Evolutionary conservation across 139 green algal species (phyloP).

Genomic region (Chlorella ohadii): DNA sequence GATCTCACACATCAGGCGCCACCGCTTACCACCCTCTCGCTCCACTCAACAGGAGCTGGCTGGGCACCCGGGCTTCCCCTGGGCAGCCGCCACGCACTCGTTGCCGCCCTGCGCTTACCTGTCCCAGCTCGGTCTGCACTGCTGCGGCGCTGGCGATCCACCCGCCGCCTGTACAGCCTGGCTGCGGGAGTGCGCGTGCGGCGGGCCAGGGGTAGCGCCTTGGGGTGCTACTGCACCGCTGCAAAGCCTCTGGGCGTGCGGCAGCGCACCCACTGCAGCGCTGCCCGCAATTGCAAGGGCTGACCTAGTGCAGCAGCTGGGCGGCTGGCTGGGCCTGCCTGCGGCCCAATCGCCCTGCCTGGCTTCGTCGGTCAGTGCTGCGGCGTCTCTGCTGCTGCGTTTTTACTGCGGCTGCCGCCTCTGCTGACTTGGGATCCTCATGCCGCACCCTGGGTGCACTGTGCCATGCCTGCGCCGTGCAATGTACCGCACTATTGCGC

Average conservation of each 20-base stretch:
- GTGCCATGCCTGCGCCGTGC: too few species aligned
- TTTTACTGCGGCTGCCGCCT: too few species aligned
- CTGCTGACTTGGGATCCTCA: too few species aligned
- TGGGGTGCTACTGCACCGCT: constrained; percentile 7
- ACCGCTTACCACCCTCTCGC: not conserved
- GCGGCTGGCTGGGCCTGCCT: constrained; percentile 6
- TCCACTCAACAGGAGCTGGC: constrained; percentile 11
- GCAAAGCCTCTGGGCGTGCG: not conserved
- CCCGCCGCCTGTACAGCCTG: not conserved
- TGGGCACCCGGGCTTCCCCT: constrained; percentile 1
- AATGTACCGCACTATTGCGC: not conserved
- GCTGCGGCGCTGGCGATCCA: too few species aligned
- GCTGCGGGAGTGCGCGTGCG: constrained; percentile 5
- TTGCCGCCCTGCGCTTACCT: constrained; percentile 15
- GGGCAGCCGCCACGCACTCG: not conserved
- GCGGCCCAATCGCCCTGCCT: constrained; percentile 1
- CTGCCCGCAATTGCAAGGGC: not conserved
- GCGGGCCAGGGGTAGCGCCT: not conserved
- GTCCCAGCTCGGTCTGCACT: constrained; percentile 6
- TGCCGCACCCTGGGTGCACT: too few species aligned
- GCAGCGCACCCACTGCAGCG: not conserved
- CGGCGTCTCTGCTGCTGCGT: not conserved
- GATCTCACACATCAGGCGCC: too few species aligned
- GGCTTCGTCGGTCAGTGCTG: not conserved
- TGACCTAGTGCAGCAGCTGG: not conserved